A percentile compares a stretch with the other conserved stretches of the same genome.
Conservation (phyloP, 2,329 filamentous ascomycete genomes). For the Aspergillus ochraceus region DNA sequence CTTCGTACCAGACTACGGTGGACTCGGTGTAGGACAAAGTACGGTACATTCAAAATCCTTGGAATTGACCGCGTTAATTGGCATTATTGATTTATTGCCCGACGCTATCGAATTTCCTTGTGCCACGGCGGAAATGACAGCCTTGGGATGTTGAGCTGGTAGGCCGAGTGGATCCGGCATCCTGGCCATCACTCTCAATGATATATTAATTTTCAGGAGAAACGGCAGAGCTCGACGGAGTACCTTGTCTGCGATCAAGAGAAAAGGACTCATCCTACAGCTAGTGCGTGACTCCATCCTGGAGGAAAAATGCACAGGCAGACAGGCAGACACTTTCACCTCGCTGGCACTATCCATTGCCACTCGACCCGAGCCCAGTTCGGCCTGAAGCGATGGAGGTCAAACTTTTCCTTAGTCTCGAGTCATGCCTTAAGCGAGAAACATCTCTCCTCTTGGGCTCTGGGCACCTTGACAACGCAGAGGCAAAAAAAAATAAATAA, state of each 20-base stretch:
- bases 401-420: not conserved
- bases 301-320: too few species aligned
- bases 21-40: too few species aligned
- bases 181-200: not conserved
- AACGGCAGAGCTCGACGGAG: not conserved
- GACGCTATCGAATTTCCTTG: not conserved
- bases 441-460: not conserved
- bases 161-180: not conserved
- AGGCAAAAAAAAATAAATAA: not conserved
- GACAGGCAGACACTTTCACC: too few species aligned
- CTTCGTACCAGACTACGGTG: too few species aligned
- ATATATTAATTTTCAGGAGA: not conserved
- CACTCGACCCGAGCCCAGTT: not conserved
- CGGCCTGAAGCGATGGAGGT: not conserved
- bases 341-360: too few species aligned
- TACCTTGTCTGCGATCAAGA: too few species aligned
- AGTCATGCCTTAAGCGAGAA: constrained; percentile 1
- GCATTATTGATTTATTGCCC: not conserved
- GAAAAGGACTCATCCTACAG: too few species aligned
- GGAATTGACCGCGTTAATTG: not conserved
- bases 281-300: too few species aligned
- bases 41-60: not conserved
- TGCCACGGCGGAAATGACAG: not conserved
- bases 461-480: not conserved
- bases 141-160: not conserved